Base-by-base conservation (phyloP, 2,329 filamentous ascomycete genomes). In the Phialophora verrucosa region DNA sequence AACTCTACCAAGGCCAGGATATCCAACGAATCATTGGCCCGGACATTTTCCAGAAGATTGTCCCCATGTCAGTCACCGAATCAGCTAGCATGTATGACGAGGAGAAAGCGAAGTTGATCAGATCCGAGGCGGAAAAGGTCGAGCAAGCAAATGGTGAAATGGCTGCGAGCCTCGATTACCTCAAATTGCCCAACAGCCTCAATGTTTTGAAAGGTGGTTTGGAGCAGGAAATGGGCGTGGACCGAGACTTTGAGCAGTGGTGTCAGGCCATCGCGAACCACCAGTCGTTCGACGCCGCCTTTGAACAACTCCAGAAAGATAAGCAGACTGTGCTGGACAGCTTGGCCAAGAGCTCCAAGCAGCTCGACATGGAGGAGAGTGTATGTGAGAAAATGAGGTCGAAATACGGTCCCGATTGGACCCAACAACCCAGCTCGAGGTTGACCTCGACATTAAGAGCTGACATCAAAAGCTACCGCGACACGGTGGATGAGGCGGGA, bases 351-450 rank as follows among this genome's bases (percentile, higher is more conserved):
- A 92, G 92, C 73, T 88, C 89, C 63, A 96, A 96, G 76, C 91
- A 96, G 74, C 81, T 99, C 50, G 95, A 99, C 72, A 93, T 95
- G 88, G 95, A 99, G 78, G 96, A 98, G 80, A 96, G 92, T 63
- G 92, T 98, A 0, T 99, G 95, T 77, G 95, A 99, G 78, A 99
- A 98, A 83, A 99, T 99, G 95, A 88, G 95, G 55, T 96, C 93
- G 12, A 99, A 99, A 77, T 98, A 98, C 76, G 93, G 94, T 63
- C 86, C 85, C 31, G 94, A 98, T 62, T 99, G 95, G 95, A 97
- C 92, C 20, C 95, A 99, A 74, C 95, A 99, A 75, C 95, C 95
- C 11, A 98, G 94, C 76, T 92, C 91, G 35, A 86, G 92, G 64
- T 84, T 99, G 49, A 99, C 94, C 1, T 89, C 91, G 3, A 98